Conservation (phyloP, 306 rosid genomes). For the Styphnolobium japonicum region DNA sequence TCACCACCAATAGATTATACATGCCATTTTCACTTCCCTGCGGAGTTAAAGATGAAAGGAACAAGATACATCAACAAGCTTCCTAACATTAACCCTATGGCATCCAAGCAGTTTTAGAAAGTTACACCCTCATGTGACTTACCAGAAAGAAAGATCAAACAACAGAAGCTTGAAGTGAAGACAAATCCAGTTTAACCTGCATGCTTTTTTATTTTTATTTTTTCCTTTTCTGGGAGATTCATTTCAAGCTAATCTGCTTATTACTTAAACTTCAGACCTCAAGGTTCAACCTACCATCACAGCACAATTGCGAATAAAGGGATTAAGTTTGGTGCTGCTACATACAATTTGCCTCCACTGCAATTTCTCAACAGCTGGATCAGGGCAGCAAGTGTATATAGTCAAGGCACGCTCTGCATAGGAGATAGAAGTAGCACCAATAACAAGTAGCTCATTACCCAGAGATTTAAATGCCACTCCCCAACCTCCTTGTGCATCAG, state of each 20-base stretch:
- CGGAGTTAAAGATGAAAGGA: neutral
- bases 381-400: slow-evolving; percentile 59
- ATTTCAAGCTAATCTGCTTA: neutral
- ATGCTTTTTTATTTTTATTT: neutral
- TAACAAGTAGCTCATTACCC: slow-evolving; percentile 69
- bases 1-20: neutral
- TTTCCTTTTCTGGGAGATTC: neutral
- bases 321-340: slow-evolving; percentile 37
- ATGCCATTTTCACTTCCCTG: neutral
- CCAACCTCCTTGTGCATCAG: slow-evolving; percentile 63
- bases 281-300: slow-evolving; percentile 72
- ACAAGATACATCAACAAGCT: slow-evolving; percentile 9
- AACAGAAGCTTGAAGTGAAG: neutral
- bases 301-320: slow-evolving; percentile 71
- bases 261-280: slow-evolving; percentile 25
- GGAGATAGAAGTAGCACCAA: slow-evolving; percentile 41
- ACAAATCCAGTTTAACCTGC: neutral
- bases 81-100: neutral
- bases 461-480: slow-evolving; percentile 87
- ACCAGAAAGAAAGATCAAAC: slow-evolving; percentile 11
- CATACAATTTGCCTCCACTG: slow-evolving; percentile 58
- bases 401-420: slow-evolving; percentile 18
- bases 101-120: slow-evolving; percentile 11
- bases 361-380: slow-evolving; percentile 47
- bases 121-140: neutral